Percentiles rank a stretch among this genome's conserved stretches.
phyloP scores from a whole-genome alignment of 2,329 filamentous ascomycete species.

The Trichothecium roseum region DNA sequence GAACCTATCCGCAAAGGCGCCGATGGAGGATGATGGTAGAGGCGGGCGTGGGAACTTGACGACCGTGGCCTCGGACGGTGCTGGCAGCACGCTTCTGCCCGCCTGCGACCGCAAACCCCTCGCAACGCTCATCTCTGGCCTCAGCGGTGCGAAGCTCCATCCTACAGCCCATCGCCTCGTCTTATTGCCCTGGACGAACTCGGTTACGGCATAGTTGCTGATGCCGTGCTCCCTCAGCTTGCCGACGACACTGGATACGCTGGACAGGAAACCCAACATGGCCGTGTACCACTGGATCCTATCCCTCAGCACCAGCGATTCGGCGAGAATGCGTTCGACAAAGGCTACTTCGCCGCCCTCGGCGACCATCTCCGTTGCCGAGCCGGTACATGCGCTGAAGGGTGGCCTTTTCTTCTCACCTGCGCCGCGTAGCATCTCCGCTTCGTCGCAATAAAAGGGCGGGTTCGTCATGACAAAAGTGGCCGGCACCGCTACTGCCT shows the following conservation, averaged over 20 bases:
- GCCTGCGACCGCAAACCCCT: slow-evolving; percentile 22
- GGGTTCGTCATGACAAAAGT: slow-evolving; percentile 93
- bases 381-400: slow-evolving; percentile 65
- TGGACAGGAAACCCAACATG: slow-evolving; percentile 77
- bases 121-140: slow-evolving; percentile 45
- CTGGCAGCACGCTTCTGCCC: slow-evolving; percentile 32
- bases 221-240: slow-evolving; percentile 46
- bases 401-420: slow-evolving; percentile 56
- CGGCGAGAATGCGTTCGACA: slow-evolving; percentile 57
- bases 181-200: slow-evolving; percentile 66
- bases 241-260: slow-evolving; percentile 52
- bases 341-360: slow-evolving; percentile 69
- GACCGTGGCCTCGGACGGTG: slow-evolving; percentile 26
- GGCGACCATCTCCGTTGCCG: slow-evolving; percentile 77
- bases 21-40: slow-evolving; percentile 16
- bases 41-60: slow-evolving; percentile 17
- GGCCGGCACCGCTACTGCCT: slow-evolving; percentile 23
- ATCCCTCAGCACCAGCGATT: slow-evolving; percentile 50
- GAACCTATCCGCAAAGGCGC: slow-evolving; percentile 21
- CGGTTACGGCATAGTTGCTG: slow-evolving; percentile 71
- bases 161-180: slow-evolving; percentile 81
- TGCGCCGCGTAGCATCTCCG: slow-evolving; percentile 58
- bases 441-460: slow-evolving; percentile 74
- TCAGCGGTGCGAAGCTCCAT: slow-evolving; percentile 67
- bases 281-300: slow-evolving; percentile 79